Base-by-base conservation (phyloP, 1,284 basidiomycete genomes). In the Leucoagaricus sp. region DNA sequence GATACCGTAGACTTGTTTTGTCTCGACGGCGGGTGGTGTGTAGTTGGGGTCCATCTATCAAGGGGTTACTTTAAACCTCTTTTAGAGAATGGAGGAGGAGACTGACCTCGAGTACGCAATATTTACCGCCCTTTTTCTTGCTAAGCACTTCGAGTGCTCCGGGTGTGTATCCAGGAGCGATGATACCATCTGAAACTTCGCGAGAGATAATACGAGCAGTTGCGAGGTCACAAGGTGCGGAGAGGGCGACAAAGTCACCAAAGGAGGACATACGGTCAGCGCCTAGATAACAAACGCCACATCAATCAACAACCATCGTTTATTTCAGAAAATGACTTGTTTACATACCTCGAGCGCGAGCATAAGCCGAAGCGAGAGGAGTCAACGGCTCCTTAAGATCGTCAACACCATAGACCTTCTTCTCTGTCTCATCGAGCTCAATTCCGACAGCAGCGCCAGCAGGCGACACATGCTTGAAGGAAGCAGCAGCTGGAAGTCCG, bases 241-340 rank as follows among this genome's bases (percentile, higher is more conserved):
- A 97, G 12, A 99, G 83, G 1, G 94, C 96, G 67, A 99, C 96
- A 72, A 99, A 97, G 78, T 99, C 97, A 23, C 96, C 96, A 70
- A 99, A 99, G 4, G 94, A 98, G 1, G 95, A 98, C 96, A 99
- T 99, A 55, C 96, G 89, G 74, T 99, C 97, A 17, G 96, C 97
- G 62, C 95, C 89, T 91, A 49, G 41, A 47, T 10, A 34, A 64
- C 12, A 58, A 52, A 51, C 44, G 47, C 50, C 40, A 60, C 19
- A 41, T 21, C 4, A 19, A 19, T 26, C 19, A 38, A 36, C 33
- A 49, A 15, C 46, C 10, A 23, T 13, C 21, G 7, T 33, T 21
- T n/a, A 29, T 10, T 12, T 48, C 21, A 6, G 36, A 21, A 13
- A 26, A 34, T 25, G 2, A 49, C 12, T 19, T n/a, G 33, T 42